A percentile compares a stretch with the other conserved stretches of the same genome.
phyloP scores from a whole-genome alignment of 148 eudicot genomes.

The Pouteria glomerata region DNA sequence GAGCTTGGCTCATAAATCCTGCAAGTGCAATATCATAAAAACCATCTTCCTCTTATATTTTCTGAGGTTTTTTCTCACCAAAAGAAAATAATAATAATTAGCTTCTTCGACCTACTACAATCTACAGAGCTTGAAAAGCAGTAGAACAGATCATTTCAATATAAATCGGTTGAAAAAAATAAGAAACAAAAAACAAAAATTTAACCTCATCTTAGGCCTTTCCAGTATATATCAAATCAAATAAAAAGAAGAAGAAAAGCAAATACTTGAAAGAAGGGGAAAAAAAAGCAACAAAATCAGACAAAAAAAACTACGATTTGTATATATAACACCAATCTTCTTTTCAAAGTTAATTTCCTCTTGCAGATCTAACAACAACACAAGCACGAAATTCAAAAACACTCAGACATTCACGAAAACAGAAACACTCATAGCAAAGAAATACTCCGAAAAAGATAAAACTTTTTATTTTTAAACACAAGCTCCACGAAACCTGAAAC shows the following conservation, averaged over 20 bases:
- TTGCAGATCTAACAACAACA: conserved; percentile 42
- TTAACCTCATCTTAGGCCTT: not conserved
- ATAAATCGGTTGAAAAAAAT: no score
- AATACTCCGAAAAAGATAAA: not conserved
- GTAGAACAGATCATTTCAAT: conserved; percentile 1
- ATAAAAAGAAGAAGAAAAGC: not conserved
- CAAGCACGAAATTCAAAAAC: conserved; percentile 26
- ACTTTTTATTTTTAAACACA: not conserved
- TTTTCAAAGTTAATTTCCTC: conserved; percentile 33
- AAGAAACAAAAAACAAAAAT: conserved; percentile 3
- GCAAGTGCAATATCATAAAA: not conserved
- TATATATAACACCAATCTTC: conserved; percentile 7
- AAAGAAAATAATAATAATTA: not conserved
- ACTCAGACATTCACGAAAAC: conserved; percentile 32
- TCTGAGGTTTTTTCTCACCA: not conserved
- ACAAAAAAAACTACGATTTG: not conserved
- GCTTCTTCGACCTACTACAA: not conserved
- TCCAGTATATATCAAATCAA: not conserved
- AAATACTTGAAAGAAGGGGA: not conserved
- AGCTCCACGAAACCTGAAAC: conserved; percentile 2
- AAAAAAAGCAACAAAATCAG: not conserved
- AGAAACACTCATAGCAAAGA: conserved; percentile 16
- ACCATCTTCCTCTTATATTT: not conserved
- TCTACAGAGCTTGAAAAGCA: not conserved
- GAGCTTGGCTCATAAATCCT: not conserved